phyloP scores from a whole-genome alignment of 208 protist species.

The Trypanosoma grayi region DNA sequence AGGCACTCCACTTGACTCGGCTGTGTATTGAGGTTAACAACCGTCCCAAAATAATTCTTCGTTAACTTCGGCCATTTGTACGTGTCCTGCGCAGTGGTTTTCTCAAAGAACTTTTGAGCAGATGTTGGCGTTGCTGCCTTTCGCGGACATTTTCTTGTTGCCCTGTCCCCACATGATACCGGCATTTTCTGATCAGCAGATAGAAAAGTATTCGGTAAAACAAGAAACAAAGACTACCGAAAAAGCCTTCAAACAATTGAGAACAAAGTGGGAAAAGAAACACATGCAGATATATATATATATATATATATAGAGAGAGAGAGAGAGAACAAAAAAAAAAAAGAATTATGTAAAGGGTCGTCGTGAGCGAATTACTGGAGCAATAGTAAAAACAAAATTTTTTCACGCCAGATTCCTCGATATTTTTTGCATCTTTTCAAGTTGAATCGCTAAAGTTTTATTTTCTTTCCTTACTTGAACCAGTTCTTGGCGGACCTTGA shows the following conservation, averaged over 20 bases:
- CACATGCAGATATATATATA: neutral
- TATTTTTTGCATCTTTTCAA: slow-evolving; percentile 57
- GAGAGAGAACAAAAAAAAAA: neutral
- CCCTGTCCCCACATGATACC: neutral
- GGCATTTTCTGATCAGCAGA: neutral
- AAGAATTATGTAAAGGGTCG: too few species aligned
- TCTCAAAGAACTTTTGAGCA: neutral
- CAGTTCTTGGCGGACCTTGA: slow-evolving; percentile 44
- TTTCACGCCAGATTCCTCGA: slow-evolving; percentile 24
- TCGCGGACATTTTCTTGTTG: neutral
- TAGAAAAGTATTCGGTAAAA: neutral
- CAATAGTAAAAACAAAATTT: slow-evolving; percentile 9
- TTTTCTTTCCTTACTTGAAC: slow-evolving; percentile 52
- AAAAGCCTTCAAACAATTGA: neutral
- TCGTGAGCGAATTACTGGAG: too few species aligned
- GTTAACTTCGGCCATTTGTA: slow-evolving; percentile 10
- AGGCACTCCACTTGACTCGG: slow-evolving; percentile 7
- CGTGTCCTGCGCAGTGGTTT: slow-evolving; percentile 14
- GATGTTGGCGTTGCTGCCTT: neutral
- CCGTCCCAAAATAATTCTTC: neutral
- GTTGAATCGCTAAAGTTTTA: slow-evolving; percentile 34
- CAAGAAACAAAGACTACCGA: neutral
- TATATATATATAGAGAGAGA: neutral
- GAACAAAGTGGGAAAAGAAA: neutral
- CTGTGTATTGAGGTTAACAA: slow-evolving; percentile 13